Evolutionary conservation across 805 yeast species (phyloP).

Genomic region (Metschnikowia corniflorae): DNA sequence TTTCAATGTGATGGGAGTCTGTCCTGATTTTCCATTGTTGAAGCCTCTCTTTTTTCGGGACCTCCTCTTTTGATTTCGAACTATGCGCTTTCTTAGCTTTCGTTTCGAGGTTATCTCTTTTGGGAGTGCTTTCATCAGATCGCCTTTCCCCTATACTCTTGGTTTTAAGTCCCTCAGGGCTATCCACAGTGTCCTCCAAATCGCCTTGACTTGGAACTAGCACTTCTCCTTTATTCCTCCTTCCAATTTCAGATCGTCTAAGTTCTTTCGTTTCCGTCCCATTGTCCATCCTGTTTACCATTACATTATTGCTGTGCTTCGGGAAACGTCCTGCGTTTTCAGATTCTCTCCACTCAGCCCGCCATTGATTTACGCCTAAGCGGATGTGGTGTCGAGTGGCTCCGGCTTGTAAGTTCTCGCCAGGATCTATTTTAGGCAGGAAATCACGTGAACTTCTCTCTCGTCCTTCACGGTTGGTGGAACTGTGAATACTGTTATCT

Average conservation of each 20-base stretch:
- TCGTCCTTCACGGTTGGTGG: neutral
- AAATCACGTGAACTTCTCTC: neutral
- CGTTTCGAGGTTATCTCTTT: neutral
- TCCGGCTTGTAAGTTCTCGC: too few species aligned
- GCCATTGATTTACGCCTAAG: slow-evolving; percentile 5
- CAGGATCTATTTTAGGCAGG: neutral
- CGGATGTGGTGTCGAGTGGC: too few species aligned
- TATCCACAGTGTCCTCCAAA: neutral
- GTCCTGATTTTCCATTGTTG: neutral
- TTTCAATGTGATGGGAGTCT: too few species aligned
- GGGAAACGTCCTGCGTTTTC: neutral
- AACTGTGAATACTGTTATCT: neutral
- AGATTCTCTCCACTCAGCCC: neutral
- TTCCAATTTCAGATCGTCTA: neutral
- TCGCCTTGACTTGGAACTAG: neutral
- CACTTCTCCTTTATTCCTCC: neutral
- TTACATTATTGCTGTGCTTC: too few species aligned
- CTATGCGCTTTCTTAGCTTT: neutral
- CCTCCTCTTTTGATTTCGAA: neutral
- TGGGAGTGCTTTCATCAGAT: neutral
- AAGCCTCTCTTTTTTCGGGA: neutral
- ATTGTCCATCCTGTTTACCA: neutral
- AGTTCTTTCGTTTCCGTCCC: neutral
- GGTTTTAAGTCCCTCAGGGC: neutral
- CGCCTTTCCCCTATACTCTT: neutral